Percentiles rank a stretch among this genome's conserved stretches.
Conservation (phyloP, 1,139 yeast species). For the Kurtzmaniella natalensis region DNA sequence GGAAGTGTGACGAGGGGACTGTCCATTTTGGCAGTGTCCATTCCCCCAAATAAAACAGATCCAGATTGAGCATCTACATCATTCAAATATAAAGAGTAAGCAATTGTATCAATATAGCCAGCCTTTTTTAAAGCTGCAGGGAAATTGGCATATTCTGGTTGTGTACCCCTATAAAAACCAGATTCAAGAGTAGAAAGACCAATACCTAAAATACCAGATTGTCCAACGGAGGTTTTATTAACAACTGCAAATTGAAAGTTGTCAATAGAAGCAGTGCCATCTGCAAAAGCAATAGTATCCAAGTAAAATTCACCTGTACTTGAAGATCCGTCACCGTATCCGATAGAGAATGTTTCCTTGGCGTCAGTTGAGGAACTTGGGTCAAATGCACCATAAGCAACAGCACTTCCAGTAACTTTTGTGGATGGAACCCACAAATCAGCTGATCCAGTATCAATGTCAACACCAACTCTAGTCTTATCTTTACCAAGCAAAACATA, state of each 20-base stretch:
- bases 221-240: not conserved
- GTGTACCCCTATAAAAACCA: not conserved
- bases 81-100: constrained; percentile 33
- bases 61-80: constrained; percentile 16
- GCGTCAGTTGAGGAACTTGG: constrained; percentile 9
- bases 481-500: constrained; percentile 16
- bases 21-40: constrained; percentile 15
- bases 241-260: constrained; percentile 6
- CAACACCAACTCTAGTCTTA: constrained; percentile 15
- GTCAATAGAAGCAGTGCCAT: not conserved
- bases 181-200: constrained; percentile 45
- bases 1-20: constrained; percentile 11
- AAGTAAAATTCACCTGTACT: constrained; percentile 1
- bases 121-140: constrained; percentile 23
- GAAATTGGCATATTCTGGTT: constrained; percentile 17
- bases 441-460: constrained; percentile 26
- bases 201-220: constrained; percentile 37
- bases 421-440: constrained; percentile 22
- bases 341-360: constrained; percentile 6
- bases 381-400: constrained; percentile 4
- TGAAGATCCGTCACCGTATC: constrained; percentile 8
- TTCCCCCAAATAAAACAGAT: constrained; percentile 18
- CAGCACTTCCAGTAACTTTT: not conserved
- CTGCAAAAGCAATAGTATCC: constrained; percentile 1
- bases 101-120: constrained; percentile 23